These are phyloP conservation scores for Diaporthe capsici DNA, from an alignment of 2,329 filamentous ascomycete genomes.

Conservation along the genomic window DNA sequence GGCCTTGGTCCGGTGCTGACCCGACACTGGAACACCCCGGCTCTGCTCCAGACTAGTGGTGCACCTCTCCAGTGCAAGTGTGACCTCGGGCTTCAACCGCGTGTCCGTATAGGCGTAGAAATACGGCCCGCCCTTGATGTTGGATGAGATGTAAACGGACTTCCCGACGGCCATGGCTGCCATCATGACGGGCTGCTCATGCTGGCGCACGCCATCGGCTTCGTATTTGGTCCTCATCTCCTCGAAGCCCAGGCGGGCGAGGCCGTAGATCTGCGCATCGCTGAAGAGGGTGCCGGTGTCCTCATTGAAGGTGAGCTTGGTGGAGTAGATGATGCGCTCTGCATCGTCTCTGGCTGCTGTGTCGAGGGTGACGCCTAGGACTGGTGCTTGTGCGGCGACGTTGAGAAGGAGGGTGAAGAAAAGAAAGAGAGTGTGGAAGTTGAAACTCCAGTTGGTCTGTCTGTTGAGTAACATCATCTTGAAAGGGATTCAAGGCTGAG, in stretches of 20 bases:
- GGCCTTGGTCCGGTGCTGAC: not conserved
- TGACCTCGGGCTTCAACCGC: not conserved
- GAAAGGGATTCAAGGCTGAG: not conserved
- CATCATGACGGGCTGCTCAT: constrained; percentile 17
- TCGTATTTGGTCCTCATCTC: constrained; percentile 25
- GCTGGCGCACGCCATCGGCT: not conserved
- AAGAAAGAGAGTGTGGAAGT: constrained; percentile 6
- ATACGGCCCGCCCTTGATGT: constrained; percentile 12
- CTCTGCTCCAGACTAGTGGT: not conserved
- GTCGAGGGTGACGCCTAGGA: not conserved
- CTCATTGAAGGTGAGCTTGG: constrained; percentile 8
- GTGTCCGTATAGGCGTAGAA: constrained; percentile 18
- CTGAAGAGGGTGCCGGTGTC: constrained; percentile 15
- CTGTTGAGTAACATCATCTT: not conserved
- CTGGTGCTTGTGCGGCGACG: constrained; percentile 10
- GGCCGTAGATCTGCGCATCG: constrained; percentile 16
- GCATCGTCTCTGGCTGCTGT: not conserved
- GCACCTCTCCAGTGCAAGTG: not conserved
- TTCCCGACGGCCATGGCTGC: constrained; percentile 19
- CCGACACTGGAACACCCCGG: constrained; percentile 4
- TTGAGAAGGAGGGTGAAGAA: constrained; percentile 9
- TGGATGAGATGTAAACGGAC: not conserved
- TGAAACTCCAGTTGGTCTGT: not conserved
- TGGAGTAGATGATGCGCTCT: constrained; percentile 8
- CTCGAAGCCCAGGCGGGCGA: constrained; percentile 11